phyloP scores from a whole-genome alignment of 2,329 filamentous ascomycete genomes.

The Teratosphaeriaceae sp. region DNA sequence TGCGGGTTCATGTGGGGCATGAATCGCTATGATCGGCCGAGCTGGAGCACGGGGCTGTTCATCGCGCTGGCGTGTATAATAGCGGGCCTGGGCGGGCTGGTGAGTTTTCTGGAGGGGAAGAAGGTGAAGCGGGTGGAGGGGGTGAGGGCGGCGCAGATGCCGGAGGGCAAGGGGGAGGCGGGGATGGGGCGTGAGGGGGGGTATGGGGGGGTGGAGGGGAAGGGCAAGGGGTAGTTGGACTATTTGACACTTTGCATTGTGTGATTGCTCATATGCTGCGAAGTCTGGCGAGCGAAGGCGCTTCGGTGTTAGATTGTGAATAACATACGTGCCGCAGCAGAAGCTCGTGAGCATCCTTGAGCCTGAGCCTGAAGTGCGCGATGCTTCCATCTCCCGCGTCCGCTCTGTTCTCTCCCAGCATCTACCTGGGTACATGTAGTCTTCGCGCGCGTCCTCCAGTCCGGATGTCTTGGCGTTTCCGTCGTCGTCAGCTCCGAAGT shows the following conservation, averaged over 20 bases:
- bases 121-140: conserved; percentile 66
- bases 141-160: conserved; percentile 31
- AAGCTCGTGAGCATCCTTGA: too few relatives aligned
- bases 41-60: conserved; percentile 74
- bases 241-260: not conserved
- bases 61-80: conserved; percentile 67
- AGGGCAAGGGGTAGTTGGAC: too few relatives aligned
- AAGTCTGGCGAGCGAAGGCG: not conserved
- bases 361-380: too few relatives aligned
- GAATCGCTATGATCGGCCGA: conserved; percentile 56
- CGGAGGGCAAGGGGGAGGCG: not conserved
- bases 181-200: not conserved
- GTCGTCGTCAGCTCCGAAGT: not conserved
- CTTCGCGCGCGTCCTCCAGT: too few relatives aligned
- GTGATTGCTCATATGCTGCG: not conserved
- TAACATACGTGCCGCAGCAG: too few relatives aligned
- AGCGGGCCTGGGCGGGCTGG: conserved; percentile 60
- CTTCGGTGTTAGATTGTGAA: too few relatives aligned
- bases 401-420: too few relatives aligned
- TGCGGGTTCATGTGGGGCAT: conserved; percentile 71
- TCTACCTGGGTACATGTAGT: too few relatives aligned
- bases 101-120: conserved; percentile 64
- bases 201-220: too few relatives aligned
- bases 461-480: not conserved
- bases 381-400: too few relatives aligned